Percentiles rank a stretch among this genome's conserved stretches.
Evolutionary conservation across 139 green algal species (phyloP).

Genomic region (Chlorella sp.): DNA sequence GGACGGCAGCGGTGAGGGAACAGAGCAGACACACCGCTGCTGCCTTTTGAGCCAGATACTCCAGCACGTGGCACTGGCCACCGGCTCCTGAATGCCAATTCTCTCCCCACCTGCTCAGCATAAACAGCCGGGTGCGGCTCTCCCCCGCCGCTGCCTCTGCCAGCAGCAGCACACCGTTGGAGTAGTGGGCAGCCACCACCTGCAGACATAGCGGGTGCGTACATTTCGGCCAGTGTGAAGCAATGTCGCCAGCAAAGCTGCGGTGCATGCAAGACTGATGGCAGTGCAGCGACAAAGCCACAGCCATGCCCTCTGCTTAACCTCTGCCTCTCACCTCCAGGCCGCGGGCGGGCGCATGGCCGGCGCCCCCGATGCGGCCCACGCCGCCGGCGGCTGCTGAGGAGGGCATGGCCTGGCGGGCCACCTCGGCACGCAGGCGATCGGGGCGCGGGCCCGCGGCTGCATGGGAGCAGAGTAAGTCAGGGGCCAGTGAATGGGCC

Average conservation of each 20-base stretch:
- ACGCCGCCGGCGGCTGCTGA: neutral
- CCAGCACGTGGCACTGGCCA: too few species aligned
- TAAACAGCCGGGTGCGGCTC: slow-evolving; percentile 44
- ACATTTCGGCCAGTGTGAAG: too few species aligned
- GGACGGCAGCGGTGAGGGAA: too few species aligned
- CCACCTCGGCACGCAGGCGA: slow-evolving; percentile 65
- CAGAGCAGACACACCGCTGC: too few species aligned
- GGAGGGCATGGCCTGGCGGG: slow-evolving; percentile 56
- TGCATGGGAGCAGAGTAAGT: neutral
- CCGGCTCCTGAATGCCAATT: neutral
- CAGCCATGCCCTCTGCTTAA: too few species aligned
- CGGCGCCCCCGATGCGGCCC: neutral
- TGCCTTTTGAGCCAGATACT: too few species aligned
- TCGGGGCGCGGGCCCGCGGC: slow-evolving; percentile 44
- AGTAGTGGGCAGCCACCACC: slow-evolving; percentile 73
- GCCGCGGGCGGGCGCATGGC: slow-evolving; percentile 30
- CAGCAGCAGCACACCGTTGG: slow-evolving; percentile 73
- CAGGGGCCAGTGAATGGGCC: too few species aligned
- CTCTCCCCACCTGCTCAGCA: slow-evolving; percentile 16
- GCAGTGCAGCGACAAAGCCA: too few species aligned
- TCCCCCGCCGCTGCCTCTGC: slow-evolving; percentile 56
- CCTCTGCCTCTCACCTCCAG: slow-evolving; percentile 47
- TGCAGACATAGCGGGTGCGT: too few species aligned
- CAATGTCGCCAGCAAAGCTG: too few species aligned
- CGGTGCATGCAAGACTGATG: too few species aligned